Percentiles rank a stretch among this genome's conserved stretches.
Evolutionary conservation across 495 filamentous ascomycete genomes (phyloP).

Genomic region (Clavariopsis aquatica): DNA sequence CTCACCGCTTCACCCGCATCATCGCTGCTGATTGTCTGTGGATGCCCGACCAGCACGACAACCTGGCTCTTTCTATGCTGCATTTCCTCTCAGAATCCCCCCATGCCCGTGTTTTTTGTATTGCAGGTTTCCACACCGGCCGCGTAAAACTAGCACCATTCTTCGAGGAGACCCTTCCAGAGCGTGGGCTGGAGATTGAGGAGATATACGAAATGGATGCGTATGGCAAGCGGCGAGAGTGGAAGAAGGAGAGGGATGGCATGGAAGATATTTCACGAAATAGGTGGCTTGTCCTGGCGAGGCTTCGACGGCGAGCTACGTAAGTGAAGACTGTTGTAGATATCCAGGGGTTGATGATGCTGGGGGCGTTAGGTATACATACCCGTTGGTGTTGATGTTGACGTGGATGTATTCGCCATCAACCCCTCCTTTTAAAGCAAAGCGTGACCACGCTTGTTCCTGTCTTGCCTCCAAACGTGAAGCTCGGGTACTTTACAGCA

Average conservation of each 20-base stretch:
- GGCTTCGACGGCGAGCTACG: slow-evolving; percentile 35
- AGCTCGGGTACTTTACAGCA: slow-evolving; percentile 75
- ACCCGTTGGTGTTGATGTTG: background rate
- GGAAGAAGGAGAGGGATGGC: slow-evolving; percentile 55
- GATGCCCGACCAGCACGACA: slow-evolving; percentile 77
- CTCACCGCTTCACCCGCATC: slow-evolving; percentile 63
- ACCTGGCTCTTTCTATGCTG: slow-evolving; percentile 66
- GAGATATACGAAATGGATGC: slow-evolving; percentile 74
- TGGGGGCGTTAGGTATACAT: no score
- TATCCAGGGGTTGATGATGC: no score
- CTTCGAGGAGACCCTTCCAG: slow-evolving; percentile 59
- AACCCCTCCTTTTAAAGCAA: slow-evolving; percentile 61
- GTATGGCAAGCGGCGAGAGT: slow-evolving; percentile 64
- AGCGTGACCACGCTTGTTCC: slow-evolving; percentile 83
- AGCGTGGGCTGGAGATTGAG: slow-evolving; percentile 66
- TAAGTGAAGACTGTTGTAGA: background rate
- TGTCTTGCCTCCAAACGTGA: slow-evolving; percentile 81
- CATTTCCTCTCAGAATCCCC: slow-evolving; percentile 64
- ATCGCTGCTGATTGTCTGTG: slow-evolving; percentile 83
- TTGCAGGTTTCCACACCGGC: slow-evolving; percentile 85
- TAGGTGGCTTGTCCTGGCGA: slow-evolving; percentile 75
- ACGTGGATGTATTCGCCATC: background rate
- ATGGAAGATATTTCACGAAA: slow-evolving; percentile 67
- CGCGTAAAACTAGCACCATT: slow-evolving; percentile 69
- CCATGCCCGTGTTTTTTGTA: slow-evolving; percentile 61